Conservation (phyloP, 2,329 filamentous ascomycete species). For the Gremmenia infestans region DNA sequence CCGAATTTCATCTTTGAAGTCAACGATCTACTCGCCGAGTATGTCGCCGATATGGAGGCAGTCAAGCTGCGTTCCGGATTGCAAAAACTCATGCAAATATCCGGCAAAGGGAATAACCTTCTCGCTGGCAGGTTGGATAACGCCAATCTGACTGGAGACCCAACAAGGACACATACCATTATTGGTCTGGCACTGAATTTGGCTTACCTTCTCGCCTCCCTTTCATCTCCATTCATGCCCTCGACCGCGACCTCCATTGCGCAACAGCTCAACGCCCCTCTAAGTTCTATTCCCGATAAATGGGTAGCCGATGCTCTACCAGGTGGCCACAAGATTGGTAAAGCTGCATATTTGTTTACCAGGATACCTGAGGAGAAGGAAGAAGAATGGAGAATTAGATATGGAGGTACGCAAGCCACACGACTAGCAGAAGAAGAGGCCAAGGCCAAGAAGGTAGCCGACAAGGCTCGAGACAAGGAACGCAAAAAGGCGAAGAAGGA, state of each 20-base stretch:
- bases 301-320: slow-evolving; percentile 60
- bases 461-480: slow-evolving; percentile 39
- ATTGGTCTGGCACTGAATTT: slow-evolving; percentile 80
- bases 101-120: slow-evolving; percentile 56
- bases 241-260: slow-evolving; percentile 71
- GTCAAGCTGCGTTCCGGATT: slow-evolving; percentile 67
- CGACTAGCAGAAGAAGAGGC: slow-evolving; percentile 69
- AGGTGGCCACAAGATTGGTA: slow-evolving; percentile 75
- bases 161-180: slow-evolving; percentile 35
- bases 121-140: slow-evolving; percentile 43
- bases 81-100: slow-evolving; percentile 61
- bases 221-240: slow-evolving; percentile 83
- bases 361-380: slow-evolving; percentile 77
- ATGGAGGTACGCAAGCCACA: slow-evolving; percentile 60
- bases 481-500: slow-evolving; percentile 41
- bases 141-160: slow-evolving; percentile 33
- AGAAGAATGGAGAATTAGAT: slow-evolving; percentile 75
- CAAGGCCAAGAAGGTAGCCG: slow-evolving; percentile 32
- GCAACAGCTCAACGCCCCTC: slow-evolving; percentile 60
- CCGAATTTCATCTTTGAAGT: slow-evolving; percentile 46
- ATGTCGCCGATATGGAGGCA: slow-evolving; percentile 62
- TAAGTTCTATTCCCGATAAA: slow-evolving; percentile 58
- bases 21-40: slow-evolving; percentile 61
- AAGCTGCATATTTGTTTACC: slow-evolving; percentile 74
- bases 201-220: slow-evolving; percentile 72